Base-by-base conservation (phyloP, 2,329 filamentous ascomycete species). In the Lasiodiplodia sp. region DNA sequence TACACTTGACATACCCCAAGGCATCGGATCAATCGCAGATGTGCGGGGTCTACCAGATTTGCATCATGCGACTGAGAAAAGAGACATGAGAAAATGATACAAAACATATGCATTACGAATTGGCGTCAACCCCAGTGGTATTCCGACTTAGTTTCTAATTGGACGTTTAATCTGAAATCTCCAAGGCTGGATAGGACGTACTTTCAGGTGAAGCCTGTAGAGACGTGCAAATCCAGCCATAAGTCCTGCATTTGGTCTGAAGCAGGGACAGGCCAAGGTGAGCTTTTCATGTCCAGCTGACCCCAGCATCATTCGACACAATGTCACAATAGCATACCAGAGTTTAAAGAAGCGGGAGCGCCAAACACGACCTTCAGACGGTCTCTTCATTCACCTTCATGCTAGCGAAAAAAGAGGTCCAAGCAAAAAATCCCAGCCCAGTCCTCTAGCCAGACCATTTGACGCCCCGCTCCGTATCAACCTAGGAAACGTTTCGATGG, bases 331-430 rank as follows among this genome's bases (percentile, higher is more conserved):
- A 56, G n/a, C 16, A 31, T 28, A 21, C 4, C 37, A 56, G 18
- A 7, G 8, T 10, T n/a, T 16, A 56, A 21, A 56, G 31, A 53
- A 25, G 51, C 25, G 53, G 25, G 53, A 56, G 53, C 53, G 53
- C 53, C 53, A 56, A 56, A 56, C 53, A 56, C 28, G 53, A 56
- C 53, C 53, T 56, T 37, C 53, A 28, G 53, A 56, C 53, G 53
- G 53, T 56, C 53, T 56, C 47, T 64, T 64, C 31, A 64, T 64
- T 52, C 58, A 63, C 31, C 60, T 28, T 64, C 60, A 25, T n/a
- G 51, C 51, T 53, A 53, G 51, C n/a, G 49, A 49, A 21, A n/a
- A 49, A 18, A 11, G 44, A 47, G 44, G 44, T 47, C 57, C 57
- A 40, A 62, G 58, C 58, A 47, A 40, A 60, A 60, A 47, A 28